Base-by-base conservation (phyloP, 2,329 filamentous ascomycete species). In the Aspergillus udagawae region DNA sequence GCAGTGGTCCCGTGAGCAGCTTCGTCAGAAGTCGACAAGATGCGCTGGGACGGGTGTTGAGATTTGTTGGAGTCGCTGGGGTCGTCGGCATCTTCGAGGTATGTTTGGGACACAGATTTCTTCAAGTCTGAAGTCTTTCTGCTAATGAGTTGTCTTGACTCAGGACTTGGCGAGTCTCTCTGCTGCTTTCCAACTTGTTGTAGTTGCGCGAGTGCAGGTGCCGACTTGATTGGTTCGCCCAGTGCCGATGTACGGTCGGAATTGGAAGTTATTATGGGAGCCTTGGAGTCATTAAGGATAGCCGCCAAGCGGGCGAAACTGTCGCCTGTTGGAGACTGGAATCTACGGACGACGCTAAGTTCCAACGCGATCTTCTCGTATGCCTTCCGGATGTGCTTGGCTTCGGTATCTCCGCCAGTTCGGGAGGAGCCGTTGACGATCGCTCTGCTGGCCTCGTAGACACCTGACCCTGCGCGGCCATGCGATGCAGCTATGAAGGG, bases 281-380 rank as follows among this genome's bases (percentile, higher is more conserved):
- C 44, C 29, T 61, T 68, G 38, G 59, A 51, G 49, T 64, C 63
- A 52, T 66, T 65, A 27, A 66, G 52, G 10, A 75, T 56, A 14
- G 59, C 57, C n/a, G 68, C 64, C 32, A 78, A 62, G 32, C 77
- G 71, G 29, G 60, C 66, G 60, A 79, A 73, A 58, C 76, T 79
- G 59, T 78, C 75, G 8, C 70, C 68, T 2, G 75, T 73, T 4
- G 77, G 77, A 25, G 72, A 75, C 55, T 75, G 74, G 60, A 80
- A 80, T 21, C 76, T 72, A 50, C 75, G 73, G 8, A 79, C 76
- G 6, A 79, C 77, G 35, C 68, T 74, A 42, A 79, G 67, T 58
- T 79, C 77, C 44, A 73, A 64, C 5, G 75, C 66, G 4, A 70
- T 72, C 55, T 73, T 77, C 57, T 79, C 77, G 59, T 78, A 79